Conservation (phyloP, 257 asterid species). For the Parsonsia alboflavescens region DNA sequence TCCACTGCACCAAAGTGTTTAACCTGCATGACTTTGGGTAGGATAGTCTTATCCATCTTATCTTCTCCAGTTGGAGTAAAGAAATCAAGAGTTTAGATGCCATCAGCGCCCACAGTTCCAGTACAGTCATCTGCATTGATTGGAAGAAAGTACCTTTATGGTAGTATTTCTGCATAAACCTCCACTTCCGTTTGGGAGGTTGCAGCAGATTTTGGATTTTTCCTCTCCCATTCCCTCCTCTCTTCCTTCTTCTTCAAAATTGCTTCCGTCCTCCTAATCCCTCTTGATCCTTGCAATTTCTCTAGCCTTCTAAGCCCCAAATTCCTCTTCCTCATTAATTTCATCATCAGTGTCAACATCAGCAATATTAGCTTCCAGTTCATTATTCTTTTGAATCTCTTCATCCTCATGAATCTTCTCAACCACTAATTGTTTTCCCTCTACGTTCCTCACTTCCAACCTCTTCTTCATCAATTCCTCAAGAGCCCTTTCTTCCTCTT, state of each 20-base stretch:
- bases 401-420: constrained; percentile 83
- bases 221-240: constrained; percentile 97
- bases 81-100: constrained; percentile 64
- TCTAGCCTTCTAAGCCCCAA: constrained; percentile 91
- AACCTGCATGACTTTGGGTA: constrained; percentile 97
- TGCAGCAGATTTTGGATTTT: constrained; percentile 57
- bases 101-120: constrained; percentile 69
- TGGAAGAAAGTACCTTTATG: constrained; percentile 98
- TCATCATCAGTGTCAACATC: constrained; percentile 97
- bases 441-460: constrained; percentile 71
- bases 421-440: constrained; percentile 69
- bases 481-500: constrained; percentile 79
- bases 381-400: constrained; percentile 71
- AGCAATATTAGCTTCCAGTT: constrained; percentile 60
- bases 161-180: constrained; percentile 94
- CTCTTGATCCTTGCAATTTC: constrained; percentile 97
- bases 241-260: constrained; percentile 78
- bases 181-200: constrained; percentile 63
- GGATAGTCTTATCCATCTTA: constrained; percentile 74
- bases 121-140: constrained; percentile 59
- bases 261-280: constrained; percentile 78
- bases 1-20: constrained; percentile 95
- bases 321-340: constrained; percentile 83
- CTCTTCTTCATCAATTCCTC: constrained; percentile 70
- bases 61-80: constrained; percentile 96